phyloP scores from a whole-genome alignment of 306 rosid species.

The Trifolium subterraneum region DNA sequence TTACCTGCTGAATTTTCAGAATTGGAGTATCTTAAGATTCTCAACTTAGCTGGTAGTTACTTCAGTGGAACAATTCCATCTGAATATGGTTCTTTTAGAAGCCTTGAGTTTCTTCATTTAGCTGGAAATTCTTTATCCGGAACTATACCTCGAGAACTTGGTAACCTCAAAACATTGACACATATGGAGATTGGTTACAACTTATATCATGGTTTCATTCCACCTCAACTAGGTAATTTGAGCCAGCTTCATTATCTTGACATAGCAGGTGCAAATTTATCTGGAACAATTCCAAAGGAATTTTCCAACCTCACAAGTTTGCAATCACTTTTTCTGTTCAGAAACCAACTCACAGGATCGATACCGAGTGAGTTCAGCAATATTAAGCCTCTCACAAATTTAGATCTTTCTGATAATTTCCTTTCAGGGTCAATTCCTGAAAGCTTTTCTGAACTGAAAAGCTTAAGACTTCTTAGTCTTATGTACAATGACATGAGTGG shows the following conservation, averaged over 20 bases:
- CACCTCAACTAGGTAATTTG: constrained; percentile 80
- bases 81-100: constrained; percentile 77
- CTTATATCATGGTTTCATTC: constrained; percentile 64
- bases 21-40: constrained; percentile 61
- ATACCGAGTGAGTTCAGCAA: constrained; percentile 73
- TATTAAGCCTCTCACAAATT: constrained; percentile 53
- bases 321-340: constrained; percentile 79
- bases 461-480: constrained; percentile 72
- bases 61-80: constrained; percentile 86
- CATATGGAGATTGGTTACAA: constrained; percentile 96
- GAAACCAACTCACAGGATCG: constrained; percentile 70
- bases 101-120: constrained; percentile 82
- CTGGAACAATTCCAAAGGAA: constrained; percentile 72
- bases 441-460: constrained; percentile 71
- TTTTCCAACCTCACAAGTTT: constrained; percentile 76
- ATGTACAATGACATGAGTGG: constrained; percentile 90
- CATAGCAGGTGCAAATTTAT: constrained; percentile 83
- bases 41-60: constrained; percentile 89
- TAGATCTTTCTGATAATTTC: constrained; percentile 87
- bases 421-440: constrained; percentile 84
- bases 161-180: constrained; percentile 81
- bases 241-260: constrained; percentile 82
- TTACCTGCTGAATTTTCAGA: constrained; percentile 69
- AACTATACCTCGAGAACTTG: constrained; percentile 72
- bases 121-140: constrained; percentile 86